phyloP scores from a whole-genome alignment of 768 basidiomycete species.

The Lactarius hatsudake region DNA sequence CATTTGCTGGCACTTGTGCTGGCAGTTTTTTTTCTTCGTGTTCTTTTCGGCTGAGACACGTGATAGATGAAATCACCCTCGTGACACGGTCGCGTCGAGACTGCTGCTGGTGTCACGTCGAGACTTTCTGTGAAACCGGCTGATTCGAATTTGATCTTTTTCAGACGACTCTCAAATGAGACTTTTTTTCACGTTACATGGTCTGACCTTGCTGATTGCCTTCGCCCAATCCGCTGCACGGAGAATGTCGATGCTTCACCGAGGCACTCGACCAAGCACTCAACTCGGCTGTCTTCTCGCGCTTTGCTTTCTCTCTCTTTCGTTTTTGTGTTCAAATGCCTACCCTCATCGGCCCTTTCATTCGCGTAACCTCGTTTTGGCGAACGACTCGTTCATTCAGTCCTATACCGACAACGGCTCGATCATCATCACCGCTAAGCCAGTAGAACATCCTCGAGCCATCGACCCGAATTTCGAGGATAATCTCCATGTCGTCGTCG shows the following conservation, averaged over 20 bases:
- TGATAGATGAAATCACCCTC: background rate
- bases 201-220: background rate
- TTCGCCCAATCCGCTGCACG: background rate
- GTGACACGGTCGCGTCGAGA: background rate
- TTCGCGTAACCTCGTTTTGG: background rate
- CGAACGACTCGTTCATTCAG: background rate
- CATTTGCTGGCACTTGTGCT: background rate
- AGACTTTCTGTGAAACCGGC: background rate
- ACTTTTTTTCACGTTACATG: background rate
- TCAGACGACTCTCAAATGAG: constrained; percentile 7
- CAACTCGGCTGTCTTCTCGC: background rate
- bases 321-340: background rate
- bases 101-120: no score
- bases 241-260: background rate
- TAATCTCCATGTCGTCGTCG: constrained; percentile 21
- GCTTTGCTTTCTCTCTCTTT: background rate
- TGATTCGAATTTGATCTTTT: background rate
- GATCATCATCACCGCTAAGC: constrained; percentile 14
- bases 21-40: background rate
- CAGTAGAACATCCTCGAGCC: background rate
- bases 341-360: background rate
- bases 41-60: background rate
- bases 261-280: background rate
- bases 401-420: background rate
- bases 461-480: constrained; percentile 7